Conservation (phyloP, 257 asterid species). For the Penstemon eatonii region DNA sequence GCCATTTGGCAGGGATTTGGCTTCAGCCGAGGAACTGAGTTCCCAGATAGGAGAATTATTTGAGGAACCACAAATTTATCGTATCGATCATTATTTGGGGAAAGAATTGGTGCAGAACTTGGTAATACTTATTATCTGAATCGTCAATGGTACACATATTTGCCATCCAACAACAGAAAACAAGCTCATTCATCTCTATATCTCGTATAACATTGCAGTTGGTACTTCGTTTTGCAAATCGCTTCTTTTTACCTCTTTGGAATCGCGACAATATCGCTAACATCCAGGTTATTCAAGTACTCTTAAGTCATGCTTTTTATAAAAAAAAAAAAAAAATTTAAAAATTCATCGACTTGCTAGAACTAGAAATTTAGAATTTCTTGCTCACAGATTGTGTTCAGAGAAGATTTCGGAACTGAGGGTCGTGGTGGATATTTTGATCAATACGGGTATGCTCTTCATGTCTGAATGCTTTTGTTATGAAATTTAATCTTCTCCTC, state of each 20-base stretch:
- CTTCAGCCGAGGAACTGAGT: slow-evolving; percentile 88
- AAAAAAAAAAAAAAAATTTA: no score
- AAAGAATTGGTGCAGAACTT: slow-evolving; percentile 97
- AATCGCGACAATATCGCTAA: slow-evolving; percentile 92
- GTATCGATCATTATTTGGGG: slow-evolving; percentile 98
- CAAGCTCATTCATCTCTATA: neutral
- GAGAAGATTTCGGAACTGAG: slow-evolving; percentile 99
- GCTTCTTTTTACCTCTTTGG: slow-evolving; percentile 94
- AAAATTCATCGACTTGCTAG: neutral
- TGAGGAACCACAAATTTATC: slow-evolving; percentile 90
- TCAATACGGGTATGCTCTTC: slow-evolving; percentile 72
- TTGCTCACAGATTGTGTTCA: slow-evolving; percentile 78
- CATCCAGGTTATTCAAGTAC: slow-evolving; percentile 67
- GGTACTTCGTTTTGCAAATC: slow-evolving; percentile 99
- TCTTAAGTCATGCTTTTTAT: neutral
- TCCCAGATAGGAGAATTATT: slow-evolving; percentile 91
- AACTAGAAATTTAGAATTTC: slow-evolving; percentile 16
- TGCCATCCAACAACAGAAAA: slow-evolving; percentile 10
- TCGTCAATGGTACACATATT: slow-evolving; percentile 4
- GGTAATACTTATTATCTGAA: slow-evolving; percentile 47
- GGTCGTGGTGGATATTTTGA: slow-evolving; percentile 99
- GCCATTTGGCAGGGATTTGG: slow-evolving; percentile 98
- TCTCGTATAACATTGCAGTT: slow-evolving; percentile 51
- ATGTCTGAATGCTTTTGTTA: slow-evolving; percentile 23
- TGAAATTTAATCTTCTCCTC: slow-evolving; percentile 16